Conservation (phyloP, 768 basidiomycete species). For the Agrocybe praecox region DNA sequence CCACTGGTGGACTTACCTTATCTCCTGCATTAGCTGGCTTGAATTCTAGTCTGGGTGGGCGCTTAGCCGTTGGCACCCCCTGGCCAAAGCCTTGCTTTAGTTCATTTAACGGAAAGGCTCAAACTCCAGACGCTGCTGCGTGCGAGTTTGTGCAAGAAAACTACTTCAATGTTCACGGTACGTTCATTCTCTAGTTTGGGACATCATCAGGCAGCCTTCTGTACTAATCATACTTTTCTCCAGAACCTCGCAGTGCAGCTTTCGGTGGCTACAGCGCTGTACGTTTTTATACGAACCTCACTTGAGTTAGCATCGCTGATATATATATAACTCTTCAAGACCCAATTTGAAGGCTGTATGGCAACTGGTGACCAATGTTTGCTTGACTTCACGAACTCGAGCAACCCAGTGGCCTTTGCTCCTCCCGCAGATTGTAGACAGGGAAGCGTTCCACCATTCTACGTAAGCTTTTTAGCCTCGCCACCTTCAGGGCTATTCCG, state of each 20-base stretch:
- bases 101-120: conserved; percentile 14
- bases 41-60: conserved; percentile 21
- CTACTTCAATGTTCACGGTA: conserved; percentile 18
- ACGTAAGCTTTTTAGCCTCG: conserved; percentile 27
- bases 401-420: conserved; percentile 27
- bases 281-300: background rate
- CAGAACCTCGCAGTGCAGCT: conserved; percentile 13
- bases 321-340: conserved; percentile 11
- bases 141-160: conserved; percentile 18
- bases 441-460: conserved; percentile 42
- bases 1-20: too few species aligned
- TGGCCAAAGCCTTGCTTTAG: conserved; percentile 24
- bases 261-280: conserved; percentile 15
- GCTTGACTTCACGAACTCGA: conserved; percentile 38
- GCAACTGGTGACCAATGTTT: conserved; percentile 44
- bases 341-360: conserved; percentile 61
- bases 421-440: conserved; percentile 34
- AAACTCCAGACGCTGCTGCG: conserved; percentile 6
- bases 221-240: background rate
- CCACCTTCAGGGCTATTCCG: background rate
- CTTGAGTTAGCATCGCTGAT: background rate
- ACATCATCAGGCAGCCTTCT: background rate
- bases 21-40: background rate
- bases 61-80: conserved; percentile 15
- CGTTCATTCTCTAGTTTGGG: background rate